phyloP scores from a whole-genome alignment of 495 filamentous ascomycete genomes.

The Penicillium ochrochloron region DNA sequence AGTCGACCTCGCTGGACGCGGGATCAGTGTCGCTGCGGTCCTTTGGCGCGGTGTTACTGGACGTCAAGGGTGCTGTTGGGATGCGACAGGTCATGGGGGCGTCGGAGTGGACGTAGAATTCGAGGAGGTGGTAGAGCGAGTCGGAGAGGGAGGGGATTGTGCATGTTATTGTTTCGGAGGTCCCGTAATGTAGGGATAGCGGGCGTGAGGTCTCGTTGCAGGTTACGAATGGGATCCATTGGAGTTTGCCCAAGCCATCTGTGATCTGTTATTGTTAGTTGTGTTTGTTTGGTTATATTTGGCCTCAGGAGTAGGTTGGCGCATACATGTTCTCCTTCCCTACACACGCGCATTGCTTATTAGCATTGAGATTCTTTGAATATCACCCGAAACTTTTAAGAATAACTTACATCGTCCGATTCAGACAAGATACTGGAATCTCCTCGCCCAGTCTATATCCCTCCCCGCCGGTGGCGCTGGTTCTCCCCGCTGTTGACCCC shows the following conservation, averaged over 20 bases:
- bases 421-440: slow-evolving; percentile 70
- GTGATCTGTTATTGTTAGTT: slow-evolving; percentile 64
- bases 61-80: slow-evolving; percentile 68
- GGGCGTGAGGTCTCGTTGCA: slow-evolving; percentile 89
- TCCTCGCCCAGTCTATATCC: slow-evolving; percentile 53
- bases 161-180: slow-evolving; percentile 80
- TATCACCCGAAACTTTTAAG: neutral
- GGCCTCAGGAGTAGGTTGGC: slow-evolving; percentile 21
- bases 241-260: slow-evolving; percentile 76
- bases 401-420: slow-evolving; percentile 65
- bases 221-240: slow-evolving; percentile 90
- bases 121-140: slow-evolving; percentile 92
- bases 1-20: slow-evolving; percentile 24
- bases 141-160: slow-evolving; percentile 86
- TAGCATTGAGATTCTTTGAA: slow-evolving; percentile 19
- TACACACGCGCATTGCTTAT: slow-evolving; percentile 19
- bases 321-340: slow-evolving; percentile 63
- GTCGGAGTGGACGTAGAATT: slow-evolving; percentile 98
- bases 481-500: slow-evolving; percentile 36
- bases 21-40: slow-evolving; percentile 17
- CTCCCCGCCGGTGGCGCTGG: slow-evolving; percentile 49
- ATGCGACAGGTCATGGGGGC: slow-evolving; percentile 91
- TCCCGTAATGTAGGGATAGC: slow-evolving; percentile 83
- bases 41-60: slow-evolving; percentile 22
- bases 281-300: neutral